A percentile compares a stretch with the other conserved stretches of the same genome.
Conservation (phyloP, 2,329 filamentous ascomycete species). For the Microsporum audouinii region DNA sequence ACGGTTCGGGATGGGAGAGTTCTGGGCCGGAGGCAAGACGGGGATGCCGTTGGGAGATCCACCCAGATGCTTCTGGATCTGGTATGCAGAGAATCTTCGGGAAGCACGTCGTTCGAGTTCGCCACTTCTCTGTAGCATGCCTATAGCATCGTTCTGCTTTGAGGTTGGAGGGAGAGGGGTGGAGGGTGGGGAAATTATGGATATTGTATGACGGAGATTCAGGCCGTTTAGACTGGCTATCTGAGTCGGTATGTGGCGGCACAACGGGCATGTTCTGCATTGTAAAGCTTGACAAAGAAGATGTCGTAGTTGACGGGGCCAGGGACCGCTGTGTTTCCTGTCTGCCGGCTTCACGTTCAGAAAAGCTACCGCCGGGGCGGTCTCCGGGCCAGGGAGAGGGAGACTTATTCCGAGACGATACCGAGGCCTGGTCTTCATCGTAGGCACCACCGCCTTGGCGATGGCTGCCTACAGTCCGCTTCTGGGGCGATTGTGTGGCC, state of each 20-base stretch:
- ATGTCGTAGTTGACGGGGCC: slow-evolving; percentile 14
- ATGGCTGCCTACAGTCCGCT: slow-evolving; percentile 15
- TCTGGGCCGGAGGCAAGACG: slow-evolving; percentile 67
- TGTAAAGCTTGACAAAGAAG: slow-evolving; percentile 50
- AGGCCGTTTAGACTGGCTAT: slow-evolving; percentile 16
- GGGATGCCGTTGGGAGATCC: slow-evolving; percentile 70
- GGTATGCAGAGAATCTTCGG: slow-evolving; percentile 86
- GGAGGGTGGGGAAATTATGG: slow-evolving; percentile 44
- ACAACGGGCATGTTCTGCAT: slow-evolving; percentile 67
- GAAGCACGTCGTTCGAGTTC: slow-evolving; percentile 88
- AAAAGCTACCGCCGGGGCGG: slow-evolving; percentile 22
- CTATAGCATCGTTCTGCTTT: slow-evolving; percentile 78
- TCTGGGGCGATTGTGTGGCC: slow-evolving; percentile 23
- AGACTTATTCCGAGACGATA: slow-evolving; percentile 18
- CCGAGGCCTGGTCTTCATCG: slow-evolving; percentile 23
- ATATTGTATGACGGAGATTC: slow-evolving; percentile 15
- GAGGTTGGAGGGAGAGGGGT: slow-evolving; percentile 72
- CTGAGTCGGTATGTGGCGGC: slow-evolving; percentile 51
- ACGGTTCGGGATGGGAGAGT: slow-evolving; percentile 69
- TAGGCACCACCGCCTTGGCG: slow-evolving; percentile 24
- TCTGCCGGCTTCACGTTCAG: slow-evolving; percentile 31
- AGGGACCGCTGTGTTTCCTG: slow-evolving; percentile 29
- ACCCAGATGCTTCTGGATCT: slow-evolving; percentile 88
- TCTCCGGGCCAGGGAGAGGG: slow-evolving; percentile 22
- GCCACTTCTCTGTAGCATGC: slow-evolving; percentile 79